phyloP scores from a whole-genome alignment of 768 basidiomycete species.

The Sutorius australiensis region DNA sequence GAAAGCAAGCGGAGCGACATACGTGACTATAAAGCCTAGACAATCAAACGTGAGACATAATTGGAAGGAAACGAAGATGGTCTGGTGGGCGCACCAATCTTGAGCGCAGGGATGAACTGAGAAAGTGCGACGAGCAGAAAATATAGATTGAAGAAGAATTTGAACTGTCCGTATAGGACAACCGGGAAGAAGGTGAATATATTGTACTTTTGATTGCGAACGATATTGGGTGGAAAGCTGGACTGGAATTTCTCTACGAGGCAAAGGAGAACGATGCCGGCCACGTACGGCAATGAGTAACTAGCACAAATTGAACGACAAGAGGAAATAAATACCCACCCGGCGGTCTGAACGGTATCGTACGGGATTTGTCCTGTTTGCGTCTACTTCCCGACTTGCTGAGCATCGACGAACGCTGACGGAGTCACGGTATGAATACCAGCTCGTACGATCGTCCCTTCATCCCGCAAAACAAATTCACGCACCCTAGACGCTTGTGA shows the following conservation, averaged over 20 bases:
- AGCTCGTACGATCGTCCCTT: not conserved
- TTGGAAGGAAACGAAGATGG: not conserved
- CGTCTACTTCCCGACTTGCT: constrained; percentile 9
- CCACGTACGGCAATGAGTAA: not conserved
- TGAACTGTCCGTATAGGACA: constrained; percentile 99
- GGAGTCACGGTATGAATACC: not conserved
- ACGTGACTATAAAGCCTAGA: constrained; percentile 89
- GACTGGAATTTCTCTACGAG: constrained; percentile 63
- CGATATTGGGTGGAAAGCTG: constrained; percentile 80
- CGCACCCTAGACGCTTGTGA: constrained; percentile 19
- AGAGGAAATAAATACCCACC: constrained; percentile 37
- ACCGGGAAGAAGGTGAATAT: constrained; percentile 94
- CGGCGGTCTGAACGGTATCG: constrained; percentile 72
- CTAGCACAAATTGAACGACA: not conserved
- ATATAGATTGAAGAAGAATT: constrained; percentile 99
- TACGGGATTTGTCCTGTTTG: constrained; percentile 68
- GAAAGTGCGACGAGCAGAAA: constrained; percentile 95
- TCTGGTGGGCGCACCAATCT: constrained; percentile 66
- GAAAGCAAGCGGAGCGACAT: constrained; percentile 94
- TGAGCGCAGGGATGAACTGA: constrained; percentile 93
- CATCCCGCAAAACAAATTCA: not conserved
- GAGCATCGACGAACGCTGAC: constrained; percentile 23
- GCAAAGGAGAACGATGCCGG: not conserved
- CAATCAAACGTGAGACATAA: not conserved
- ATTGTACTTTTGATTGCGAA: constrained; percentile 98